Evolutionary conservation across 1,139 yeast species (phyloP).

Genomic region (Debaryomyces robertsiae): DNA sequence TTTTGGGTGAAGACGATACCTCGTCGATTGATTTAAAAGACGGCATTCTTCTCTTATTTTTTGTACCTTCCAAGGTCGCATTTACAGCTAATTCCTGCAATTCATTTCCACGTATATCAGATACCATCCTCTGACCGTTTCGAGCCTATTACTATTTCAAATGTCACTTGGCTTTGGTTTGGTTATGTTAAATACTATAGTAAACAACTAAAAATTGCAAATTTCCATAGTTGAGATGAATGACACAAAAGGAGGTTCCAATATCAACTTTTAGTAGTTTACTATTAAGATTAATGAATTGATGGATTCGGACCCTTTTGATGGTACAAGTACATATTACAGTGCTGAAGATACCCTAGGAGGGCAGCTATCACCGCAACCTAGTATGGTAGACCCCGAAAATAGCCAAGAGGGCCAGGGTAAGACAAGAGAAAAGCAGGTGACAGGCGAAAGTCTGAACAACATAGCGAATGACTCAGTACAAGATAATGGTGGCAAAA

Average conservation of each 20-base stretch:
- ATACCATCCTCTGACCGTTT: slow-evolving; percentile 1
- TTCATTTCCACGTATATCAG: not conserved
- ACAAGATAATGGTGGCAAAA: slow-evolving; percentile 2
- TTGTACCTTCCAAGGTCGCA: slow-evolving; percentile 2
- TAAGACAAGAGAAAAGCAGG: not conserved
- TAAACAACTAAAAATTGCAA: slow-evolving; percentile 10
- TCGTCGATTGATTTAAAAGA: not conserved
- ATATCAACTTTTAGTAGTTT: slow-evolving; percentile 1
- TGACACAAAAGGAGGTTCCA: not conserved
- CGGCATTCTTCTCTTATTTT: not conserved
- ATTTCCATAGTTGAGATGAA: slow-evolving; percentile 6
- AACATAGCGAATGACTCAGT: not conserved
- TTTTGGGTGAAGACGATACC: not conserved
- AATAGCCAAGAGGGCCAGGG: not conserved
- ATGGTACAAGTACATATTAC: slow-evolving; percentile 10
- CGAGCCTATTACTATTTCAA: not conserved
- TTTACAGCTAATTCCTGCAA: slow-evolving; percentile 5
- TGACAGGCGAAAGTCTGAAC: not conserved
- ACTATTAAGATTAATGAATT: not conserved
- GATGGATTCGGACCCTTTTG: slow-evolving; percentile 10
- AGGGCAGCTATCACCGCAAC: slow-evolving; percentile 1
- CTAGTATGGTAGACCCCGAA: not conserved
- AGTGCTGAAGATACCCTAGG: slow-evolving; percentile 10
- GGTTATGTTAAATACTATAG: slow-evolving; percentile 1
- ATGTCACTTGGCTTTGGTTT: not conserved